Evolutionary conservation across 805 yeast genomes (phyloP).

Genomic region (Metschnikowia bowlesiae): DNA sequence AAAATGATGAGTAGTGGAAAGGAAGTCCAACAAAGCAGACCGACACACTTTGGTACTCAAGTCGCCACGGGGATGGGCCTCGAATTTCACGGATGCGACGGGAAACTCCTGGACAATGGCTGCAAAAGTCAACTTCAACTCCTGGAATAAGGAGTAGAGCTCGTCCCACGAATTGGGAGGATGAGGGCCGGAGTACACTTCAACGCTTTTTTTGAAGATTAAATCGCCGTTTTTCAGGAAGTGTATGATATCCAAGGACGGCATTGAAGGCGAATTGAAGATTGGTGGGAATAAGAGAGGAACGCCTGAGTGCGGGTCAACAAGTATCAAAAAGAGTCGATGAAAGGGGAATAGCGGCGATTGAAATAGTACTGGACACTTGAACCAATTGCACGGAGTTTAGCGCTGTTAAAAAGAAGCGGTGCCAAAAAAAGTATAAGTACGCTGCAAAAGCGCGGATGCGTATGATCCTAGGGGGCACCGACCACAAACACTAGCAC

Average conservation of each 20-base stretch:
- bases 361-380: too few species aligned
- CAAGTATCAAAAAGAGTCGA: too few species aligned
- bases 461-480: too few species aligned
- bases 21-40: constrained; percentile 6
- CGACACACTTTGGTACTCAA: constrained; percentile 4
- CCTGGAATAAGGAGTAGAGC: constrained; percentile 5
- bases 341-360: too few species aligned
- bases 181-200: constrained; percentile 1
- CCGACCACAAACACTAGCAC: too few species aligned
- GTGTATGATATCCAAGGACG: not conserved
- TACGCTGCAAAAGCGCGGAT: too few species aligned
- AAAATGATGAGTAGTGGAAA: constrained; percentile 7
- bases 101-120: constrained; percentile 5
- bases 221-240: constrained; percentile 5
- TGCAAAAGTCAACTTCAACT: constrained; percentile 7
- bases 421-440: too few species aligned
- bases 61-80: not conserved
- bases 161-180: constrained; percentile 3
- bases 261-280: not conserved
- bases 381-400: too few species aligned
- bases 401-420: too few species aligned
- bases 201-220: constrained; percentile 8
- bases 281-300: not conserved
- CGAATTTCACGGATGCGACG: not conserved
- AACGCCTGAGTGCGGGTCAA: too few species aligned